These are phyloP conservation scores for Nitzschia sp. DNA, from an alignment of 108 stramenopile species.

Conservation along the genomic window DNA sequence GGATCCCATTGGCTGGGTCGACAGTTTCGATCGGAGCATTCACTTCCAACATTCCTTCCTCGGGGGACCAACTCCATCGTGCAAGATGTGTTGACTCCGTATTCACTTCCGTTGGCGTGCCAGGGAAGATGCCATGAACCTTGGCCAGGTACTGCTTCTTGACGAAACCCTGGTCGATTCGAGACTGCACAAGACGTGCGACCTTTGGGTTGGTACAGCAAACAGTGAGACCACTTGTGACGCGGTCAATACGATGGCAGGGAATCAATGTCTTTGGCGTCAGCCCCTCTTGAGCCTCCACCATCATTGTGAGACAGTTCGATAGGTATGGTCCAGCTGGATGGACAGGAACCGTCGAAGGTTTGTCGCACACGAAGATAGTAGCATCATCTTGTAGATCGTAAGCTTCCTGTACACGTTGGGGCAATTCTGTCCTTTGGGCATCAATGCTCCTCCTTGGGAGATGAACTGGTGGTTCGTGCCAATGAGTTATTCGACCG, in stretches of 20 bases:
- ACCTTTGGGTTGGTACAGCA: conserved; percentile 53
- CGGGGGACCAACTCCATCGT: conserved; percentile 29
- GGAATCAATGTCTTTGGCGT: conserved; percentile 64
- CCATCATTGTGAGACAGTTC: conserved; percentile 74
- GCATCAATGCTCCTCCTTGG: conserved; percentile 48
- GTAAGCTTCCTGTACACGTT: conserved; percentile 32
- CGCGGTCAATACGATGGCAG: conserved; percentile 81
- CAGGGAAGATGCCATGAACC: conserved; percentile 59
- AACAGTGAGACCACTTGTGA: conserved; percentile 76
- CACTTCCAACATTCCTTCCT: conserved; percentile 39
- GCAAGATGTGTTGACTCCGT: conserved; percentile 4
- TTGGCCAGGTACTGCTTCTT: conserved; percentile 77
- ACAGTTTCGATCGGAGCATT: conserved; percentile 68
- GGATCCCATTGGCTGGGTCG: conserved; percentile 62
- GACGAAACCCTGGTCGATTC: conserved; percentile 41
- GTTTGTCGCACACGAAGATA: conserved; percentile 75
- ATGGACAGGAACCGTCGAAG: conserved; percentile 74
- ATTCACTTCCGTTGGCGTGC: background rate
- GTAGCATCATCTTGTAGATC: conserved; percentile 8
- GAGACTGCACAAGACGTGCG: conserved; percentile 60
- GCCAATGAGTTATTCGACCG: conserved; percentile 71
- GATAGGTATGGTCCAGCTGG: conserved; percentile 83
- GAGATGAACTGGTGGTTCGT: conserved; percentile 73
- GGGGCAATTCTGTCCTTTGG: conserved; percentile 50
- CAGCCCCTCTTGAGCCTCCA: conserved; percentile 74